Evolutionary conservation across 2,329 filamentous ascomycete genomes (phyloP), one percentile per base, ranked within the genome.

Genomic region (Rugonectria rugulosa): DNA sequence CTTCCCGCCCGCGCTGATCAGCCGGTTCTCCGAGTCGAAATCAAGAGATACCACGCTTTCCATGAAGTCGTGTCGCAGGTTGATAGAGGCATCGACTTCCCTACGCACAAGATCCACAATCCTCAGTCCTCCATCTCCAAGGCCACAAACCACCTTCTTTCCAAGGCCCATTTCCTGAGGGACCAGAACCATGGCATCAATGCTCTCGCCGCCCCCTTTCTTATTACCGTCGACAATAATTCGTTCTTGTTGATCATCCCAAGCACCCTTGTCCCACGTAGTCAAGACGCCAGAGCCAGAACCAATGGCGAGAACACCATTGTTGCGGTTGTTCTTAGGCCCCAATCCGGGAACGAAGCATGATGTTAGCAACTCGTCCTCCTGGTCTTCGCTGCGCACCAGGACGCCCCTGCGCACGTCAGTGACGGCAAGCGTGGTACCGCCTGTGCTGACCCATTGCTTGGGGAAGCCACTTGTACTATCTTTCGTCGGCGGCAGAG

Each of bases 201-300:
- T 77, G 56, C 90, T 91, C 72, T 96, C 92, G 38, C 85, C 91
- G 8, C 86, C 88, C 17, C 73, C 76, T 63, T 76, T 67, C 46
- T 58, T 81, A 15, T 80, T 83, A 9, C 79, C 75, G 62, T 92
- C 88, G 8, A 97, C 86, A 43, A 90, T 86, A 66, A 97, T 90
- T 47, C 92, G 85, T 75, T 96, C 92, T 65, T 96, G 91, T 72
- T 97, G 92, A 72, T 98, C 94, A 68, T 96, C 93, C 94, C 95
- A 98, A 1, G 90, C 86, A 1, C 94, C 94, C 63, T 89, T 89
- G 73, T 99, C 94, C 93, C 95, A 99, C 6, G 98, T 77, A 5
- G 93, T 97, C 60, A 98, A 73, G 2, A 97, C 86, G 3, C 95
- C 95, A 36, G 85, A 88, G 15, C 86, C 88, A 21, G 82, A 86